Evolutionary conservation across 2,329 filamentous ascomycete genomes (phyloP).

Genomic region (Clonostachys rhizophaga): DNA sequence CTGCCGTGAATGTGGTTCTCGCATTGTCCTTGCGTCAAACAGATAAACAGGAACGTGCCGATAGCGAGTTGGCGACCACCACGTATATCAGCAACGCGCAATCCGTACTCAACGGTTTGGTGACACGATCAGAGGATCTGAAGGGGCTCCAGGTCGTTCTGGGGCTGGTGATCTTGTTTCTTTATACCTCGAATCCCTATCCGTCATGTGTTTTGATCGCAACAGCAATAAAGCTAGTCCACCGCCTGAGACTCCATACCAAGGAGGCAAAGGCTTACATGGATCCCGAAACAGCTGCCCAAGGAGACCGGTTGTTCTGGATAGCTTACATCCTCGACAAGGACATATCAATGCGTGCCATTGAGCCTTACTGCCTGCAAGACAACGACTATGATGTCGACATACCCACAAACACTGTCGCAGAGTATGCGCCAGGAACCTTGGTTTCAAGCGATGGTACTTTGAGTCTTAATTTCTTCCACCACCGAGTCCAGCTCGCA

Average conservation of each 20-base stretch:
- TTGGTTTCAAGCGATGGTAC: not conserved
- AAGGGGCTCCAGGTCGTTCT: constrained; percentile 1
- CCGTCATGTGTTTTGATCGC: constrained; percentile 1
- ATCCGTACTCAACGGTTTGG: not conserved
- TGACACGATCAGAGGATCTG: not conserved
- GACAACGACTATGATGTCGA: constrained; percentile 1
- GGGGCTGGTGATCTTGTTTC: not conserved
- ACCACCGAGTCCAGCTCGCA: constrained; percentile 2
- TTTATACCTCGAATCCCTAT: not conserved
- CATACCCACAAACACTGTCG: not conserved
- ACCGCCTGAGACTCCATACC: not conserved
- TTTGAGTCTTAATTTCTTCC: constrained; percentile 3
- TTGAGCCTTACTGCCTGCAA: constrained; percentile 1
- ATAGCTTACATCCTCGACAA: constrained; percentile 1
- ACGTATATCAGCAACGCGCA: constrained; percentile 1
- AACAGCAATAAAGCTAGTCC: constrained; percentile 1
- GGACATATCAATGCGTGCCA: not conserved
- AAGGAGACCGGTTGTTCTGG: not conserved
- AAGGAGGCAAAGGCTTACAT: not conserved
- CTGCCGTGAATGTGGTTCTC: constrained; percentile 10
- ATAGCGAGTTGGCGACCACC: not conserved
- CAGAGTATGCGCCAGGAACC: not conserved
- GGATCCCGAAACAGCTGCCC: not conserved
- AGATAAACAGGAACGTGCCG: not conserved
- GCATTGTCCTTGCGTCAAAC: constrained; percentile 2